Evolutionary conservation across 768 basidiomycete genomes (phyloP), one percentile per base, ranked within the genome.

Genomic region (Hygrophoropsis aurantiaca): DNA sequence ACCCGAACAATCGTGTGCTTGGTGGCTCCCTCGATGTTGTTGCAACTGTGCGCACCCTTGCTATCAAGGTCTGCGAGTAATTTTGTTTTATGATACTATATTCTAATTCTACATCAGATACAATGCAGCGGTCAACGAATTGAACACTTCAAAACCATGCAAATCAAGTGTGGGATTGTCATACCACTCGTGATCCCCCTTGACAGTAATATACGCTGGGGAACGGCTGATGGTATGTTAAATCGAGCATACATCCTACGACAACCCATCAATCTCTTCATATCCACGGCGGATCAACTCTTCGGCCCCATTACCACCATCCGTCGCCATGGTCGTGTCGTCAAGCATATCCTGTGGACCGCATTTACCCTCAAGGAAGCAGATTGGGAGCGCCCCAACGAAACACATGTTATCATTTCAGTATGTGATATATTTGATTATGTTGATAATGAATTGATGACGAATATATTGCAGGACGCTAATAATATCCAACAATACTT

Each of bases 241-340:
- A 41, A 53, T 5, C 38, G 36, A 19, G 50, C 58, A 1, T 34
- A 49, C 30, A 40, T 54, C 16, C 43, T 65, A 10, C 41, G 42
- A 3, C 36, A 57, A 49, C 16, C 51, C 3, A 48, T 59, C 21
- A 49, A 55, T 15, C 7, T 49, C 0, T 55, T 58, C 34, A 18
- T 54, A 15, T 55, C 56, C 57, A 53, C 57, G 1, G 60, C 66
- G 0, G 59, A 67, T 40, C 36, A 56, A 3, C 47, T 58, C 5
- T 69, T 51, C 44, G 62, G 66, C 4, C 60, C 66, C 3, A 64
- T 69, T 38, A 69, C 65, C 0, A 52, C 52, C 3, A 51, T 66
- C 11, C 49, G 47, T 6, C 25, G 30, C 9, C 38, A 60, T 15
- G 54, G 52, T 5, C 18, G 45, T 7, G 16, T 51, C 3, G 35